Evolutionary conservation across 2,329 filamentous ascomycete genomes (phyloP).

Genomic region (Tolypocladium pustulatum): DNA sequence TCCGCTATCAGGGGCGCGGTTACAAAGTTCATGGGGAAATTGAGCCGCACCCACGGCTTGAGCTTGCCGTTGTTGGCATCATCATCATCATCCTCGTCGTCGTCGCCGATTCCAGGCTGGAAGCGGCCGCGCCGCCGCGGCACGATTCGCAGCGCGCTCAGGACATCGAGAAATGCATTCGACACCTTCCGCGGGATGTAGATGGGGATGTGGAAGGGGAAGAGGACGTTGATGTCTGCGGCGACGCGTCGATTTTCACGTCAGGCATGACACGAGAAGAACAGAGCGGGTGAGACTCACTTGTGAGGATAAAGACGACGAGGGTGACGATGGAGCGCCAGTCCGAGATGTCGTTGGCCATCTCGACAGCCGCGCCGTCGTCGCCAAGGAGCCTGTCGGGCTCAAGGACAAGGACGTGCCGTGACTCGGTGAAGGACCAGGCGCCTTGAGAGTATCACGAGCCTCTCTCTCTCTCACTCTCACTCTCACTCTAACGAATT

Average conservation of each 20-base stretch:
- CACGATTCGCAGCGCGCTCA: slow-evolving; percentile 38
- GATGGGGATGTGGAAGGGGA: slow-evolving; percentile 56
- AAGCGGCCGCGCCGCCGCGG: slow-evolving; percentile 21
- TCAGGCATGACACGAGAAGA: background rate
- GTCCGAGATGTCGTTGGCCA: slow-evolving; percentile 34
- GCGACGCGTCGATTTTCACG: background rate
- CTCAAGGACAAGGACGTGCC: background rate
- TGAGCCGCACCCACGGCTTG: slow-evolving; percentile 35
- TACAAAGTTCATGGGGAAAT: slow-evolving; percentile 59
- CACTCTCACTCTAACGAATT: too few species aligned
- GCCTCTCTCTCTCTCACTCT: background rate
- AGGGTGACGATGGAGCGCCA: slow-evolving; percentile 65
- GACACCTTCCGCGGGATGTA: slow-evolving; percentile 43
- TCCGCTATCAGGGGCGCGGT: slow-evolving; percentile 62
- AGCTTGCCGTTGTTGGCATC: slow-evolving; percentile 15
- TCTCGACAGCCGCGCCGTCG: background rate
- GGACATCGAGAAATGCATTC: slow-evolving; percentile 29
- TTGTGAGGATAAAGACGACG: slow-evolving; percentile 58
- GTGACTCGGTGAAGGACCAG: background rate
- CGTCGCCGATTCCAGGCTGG: background rate
- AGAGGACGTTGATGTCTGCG: slow-evolving; percentile 57
- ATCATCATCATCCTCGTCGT: slow-evolving; percentile 10
- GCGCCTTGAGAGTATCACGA: background rate
- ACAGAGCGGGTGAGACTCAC: slow-evolving; percentile 34
- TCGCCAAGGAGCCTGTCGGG: background rate